These are phyloP conservation scores for Euphrasia arctica DNA, from an alignment of 305 asterid species.

Conservation along the genomic window DNA sequence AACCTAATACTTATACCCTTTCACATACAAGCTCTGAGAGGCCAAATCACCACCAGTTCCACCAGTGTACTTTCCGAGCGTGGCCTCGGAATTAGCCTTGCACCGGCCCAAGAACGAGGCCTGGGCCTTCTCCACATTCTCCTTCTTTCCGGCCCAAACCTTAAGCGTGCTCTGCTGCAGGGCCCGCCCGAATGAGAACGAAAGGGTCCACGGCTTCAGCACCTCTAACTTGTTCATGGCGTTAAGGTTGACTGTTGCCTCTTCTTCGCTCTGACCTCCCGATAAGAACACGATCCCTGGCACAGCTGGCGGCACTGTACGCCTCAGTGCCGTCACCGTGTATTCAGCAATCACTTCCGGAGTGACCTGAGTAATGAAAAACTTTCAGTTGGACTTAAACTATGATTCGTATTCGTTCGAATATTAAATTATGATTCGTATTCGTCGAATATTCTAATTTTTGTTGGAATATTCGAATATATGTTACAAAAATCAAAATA, in stretches of 20 bases:
- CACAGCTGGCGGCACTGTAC: conserved; percentile 85
- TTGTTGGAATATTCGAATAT: too few species aligned
- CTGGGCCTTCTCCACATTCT: conserved; percentile 71
- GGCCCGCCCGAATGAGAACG: conserved; percentile 84
- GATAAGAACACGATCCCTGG: conserved; percentile 80
- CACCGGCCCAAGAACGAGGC: conserved; percentile 57
- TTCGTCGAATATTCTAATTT: too few species aligned
- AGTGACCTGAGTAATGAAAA: too few species aligned
- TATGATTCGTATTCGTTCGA: too few species aligned
- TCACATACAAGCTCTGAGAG: conserved; percentile 53
- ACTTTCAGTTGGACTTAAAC: too few species aligned
- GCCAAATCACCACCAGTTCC: conserved; percentile 59
- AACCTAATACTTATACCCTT: conserved; percentile 53
- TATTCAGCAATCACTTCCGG: conserved; percentile 67
- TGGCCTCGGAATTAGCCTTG: conserved; percentile 77
- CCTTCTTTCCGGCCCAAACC: conserved; percentile 70
- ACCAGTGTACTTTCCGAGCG: conserved; percentile 60
- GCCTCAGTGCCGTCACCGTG: conserved; percentile 63
- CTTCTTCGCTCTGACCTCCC: conserved; percentile 89
- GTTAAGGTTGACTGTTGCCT: conserved; percentile 60
- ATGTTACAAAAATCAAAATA: too few species aligned
- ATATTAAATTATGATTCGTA: too few species aligned
- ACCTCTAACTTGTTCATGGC: conserved; percentile 72
- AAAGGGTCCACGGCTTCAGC: conserved; percentile 73
- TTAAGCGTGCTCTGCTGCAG: conserved; percentile 79